Evolutionary conservation across 2,329 filamentous ascomycete genomes (phyloP), one percentile per base, ranked within the genome.

Genomic region (Nigrograna mackinnonii): DNA sequence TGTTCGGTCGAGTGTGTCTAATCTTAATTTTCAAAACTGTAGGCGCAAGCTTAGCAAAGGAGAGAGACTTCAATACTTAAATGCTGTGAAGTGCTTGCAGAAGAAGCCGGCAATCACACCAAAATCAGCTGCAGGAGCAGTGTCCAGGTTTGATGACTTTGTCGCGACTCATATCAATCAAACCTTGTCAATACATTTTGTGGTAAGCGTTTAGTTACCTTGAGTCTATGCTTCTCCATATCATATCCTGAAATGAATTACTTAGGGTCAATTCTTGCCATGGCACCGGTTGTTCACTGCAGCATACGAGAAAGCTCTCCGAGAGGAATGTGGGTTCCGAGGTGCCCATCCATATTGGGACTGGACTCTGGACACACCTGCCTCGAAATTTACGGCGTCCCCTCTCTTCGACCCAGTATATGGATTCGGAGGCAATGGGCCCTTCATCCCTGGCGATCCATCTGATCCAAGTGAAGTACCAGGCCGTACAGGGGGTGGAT

Each of bases 221-320:
- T 75, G 72, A 64, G 74, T 79, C 56, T 79, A 2, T 81, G 78
- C 54, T 66, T 82, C 4, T 62, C n/a, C n/a, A n/a, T n/a, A n/a
- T n/a, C n/a, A n/a, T n/a, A n/a, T n/a, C n/a, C n/a, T n/a, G n/a
- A n/a, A n/a, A n/a, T n/a, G n/a, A n/a, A n/a, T n/a, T 28, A 28
- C 24, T 33, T 17, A 33, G 31, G 31, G 31, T 9, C 16, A 33
- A 11, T 17, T 33, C 9, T 17, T 33, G 11, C 31, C 34, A 22
- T 69, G 67, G 66, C 66, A 70, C 47, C 54, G 67, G 17, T 62
- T 67, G 46, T 66, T 62, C 44, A 55, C 53, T 7, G 58, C 69
- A 44, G 39, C 48, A 1, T 70, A 64, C 46, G 68, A 71, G 41
- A 43, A 59, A 22, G 62, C 63, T 1, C 52, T 71, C 3, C 63